Base-by-base conservation (phyloP, 306 rosid genomes). In the Arachis stenosperma region DNA sequence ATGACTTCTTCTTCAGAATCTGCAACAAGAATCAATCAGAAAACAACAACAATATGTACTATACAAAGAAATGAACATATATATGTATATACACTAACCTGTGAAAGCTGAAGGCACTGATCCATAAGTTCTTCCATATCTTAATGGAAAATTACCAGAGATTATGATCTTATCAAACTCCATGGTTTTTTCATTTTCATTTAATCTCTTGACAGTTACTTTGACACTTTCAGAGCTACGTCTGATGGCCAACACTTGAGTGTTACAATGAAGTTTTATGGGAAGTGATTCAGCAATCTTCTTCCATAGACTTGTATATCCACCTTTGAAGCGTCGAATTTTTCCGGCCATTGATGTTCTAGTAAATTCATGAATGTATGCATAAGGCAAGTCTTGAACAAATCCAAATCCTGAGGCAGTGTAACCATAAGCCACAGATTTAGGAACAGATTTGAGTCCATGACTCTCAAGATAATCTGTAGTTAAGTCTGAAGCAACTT, bases 281-380 rank as follows among this genome's bases (percentile, higher is more conserved):
- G 93, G 96, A 78, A 93, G 85, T 48, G 93, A 83, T 61, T 90
- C 79, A 15, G 85, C 84, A 70, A 90, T 82, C 83, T 79, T 93
- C 78, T 83, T 53, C 97, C 97, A 93, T n/a, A 93, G 79, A 72
- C 93, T 84, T 8, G 89, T 87, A 70, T 93, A 90, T 77, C 98
- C 98, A 59, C 89, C 90, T 84, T 85, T 93, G 68, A 93, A 87
- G 55, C 98, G 88, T 62, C 96, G 78, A 75, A 90, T 90, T 79
- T 93, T 93, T 43, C 98, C 98, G 6, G 98, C 98, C 98, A 93
- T 90, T 64, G 98, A 93, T 2, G 97, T 93, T 66, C 96, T 86
- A 8, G 92, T 93, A 75, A 90, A 93, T 84, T 93, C 97, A 75
- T 93, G 98, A 76, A 88, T 70, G 62, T 90, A 93, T 2, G 98